Conservation (phyloP, 768 basidiomycete species). For the Megacollybia marginata region DNA sequence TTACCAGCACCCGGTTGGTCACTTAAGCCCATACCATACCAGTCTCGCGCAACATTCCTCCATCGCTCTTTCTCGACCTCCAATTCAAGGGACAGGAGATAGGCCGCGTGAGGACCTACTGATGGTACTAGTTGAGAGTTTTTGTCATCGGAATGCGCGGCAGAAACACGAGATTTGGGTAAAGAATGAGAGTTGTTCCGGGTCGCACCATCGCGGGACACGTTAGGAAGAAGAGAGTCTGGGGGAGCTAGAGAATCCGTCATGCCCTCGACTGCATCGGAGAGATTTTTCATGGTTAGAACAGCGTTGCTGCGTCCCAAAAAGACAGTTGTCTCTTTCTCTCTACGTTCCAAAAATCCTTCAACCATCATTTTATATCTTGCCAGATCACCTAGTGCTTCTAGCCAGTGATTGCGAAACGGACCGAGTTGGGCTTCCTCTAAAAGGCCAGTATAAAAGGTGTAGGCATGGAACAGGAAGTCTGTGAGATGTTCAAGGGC, state of each 20-base stretch:
- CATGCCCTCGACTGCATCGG: slow-evolving; percentile 44
- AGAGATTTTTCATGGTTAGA: slow-evolving; percentile 14
- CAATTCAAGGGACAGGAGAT: slow-evolving; percentile 61
- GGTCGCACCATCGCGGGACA: not conserved
- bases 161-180: not conserved
- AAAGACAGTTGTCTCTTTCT: not conserved
- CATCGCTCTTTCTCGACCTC: slow-evolving; percentile 91
- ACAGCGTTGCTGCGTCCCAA: not conserved
- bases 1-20: slow-evolving; percentile 93
- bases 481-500: slow-evolving; percentile 91
- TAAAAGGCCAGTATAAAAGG: slow-evolving; percentile 83
- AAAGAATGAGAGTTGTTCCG: not conserved
- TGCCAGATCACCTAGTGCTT: slow-evolving; percentile 93
- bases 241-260: slow-evolving; percentile 66
- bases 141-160: not conserved
- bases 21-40: slow-evolving; percentile 84
- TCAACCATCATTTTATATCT: slow-evolving; percentile 86
- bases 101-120: slow-evolving; percentile 78
- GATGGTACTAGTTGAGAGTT: not conserved
- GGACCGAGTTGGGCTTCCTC: slow-evolving; percentile 67
- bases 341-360: not conserved
- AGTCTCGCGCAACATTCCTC: slow-evolving; percentile 82
- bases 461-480: slow-evolving; percentile 93
- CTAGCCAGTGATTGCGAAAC: slow-evolving; percentile 86
- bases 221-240: not conserved